phyloP scores from a whole-genome alignment of 2,329 filamentous ascomycete species.

The Aureobasidium sp. region DNA sequence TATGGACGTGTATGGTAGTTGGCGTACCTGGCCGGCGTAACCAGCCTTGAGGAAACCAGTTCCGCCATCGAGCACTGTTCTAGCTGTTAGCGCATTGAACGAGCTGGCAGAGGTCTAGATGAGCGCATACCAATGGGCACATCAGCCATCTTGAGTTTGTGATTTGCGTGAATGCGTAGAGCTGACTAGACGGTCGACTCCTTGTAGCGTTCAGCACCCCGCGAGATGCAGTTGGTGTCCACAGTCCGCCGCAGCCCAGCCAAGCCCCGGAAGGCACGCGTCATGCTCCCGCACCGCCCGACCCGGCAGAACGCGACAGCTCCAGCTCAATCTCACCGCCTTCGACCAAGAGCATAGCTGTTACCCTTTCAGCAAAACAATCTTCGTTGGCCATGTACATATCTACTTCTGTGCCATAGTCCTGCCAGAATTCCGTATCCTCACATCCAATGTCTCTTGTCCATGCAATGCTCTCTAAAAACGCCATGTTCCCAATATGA shows the following conservation, averaged over 20 bases:
- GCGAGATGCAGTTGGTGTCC: conserved; percentile 8
- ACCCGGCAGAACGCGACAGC: not conserved
- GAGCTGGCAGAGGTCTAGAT: conserved; percentile 12
- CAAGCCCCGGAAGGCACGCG: conserved; percentile 14
- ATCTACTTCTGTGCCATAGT: not conserved
- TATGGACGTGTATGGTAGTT: not conserved
- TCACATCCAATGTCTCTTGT: not conserved
- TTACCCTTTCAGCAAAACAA: not conserved
- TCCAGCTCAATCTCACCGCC: not conserved
- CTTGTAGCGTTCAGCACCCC: not conserved
- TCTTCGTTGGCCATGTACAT: not conserved
- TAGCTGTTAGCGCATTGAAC: conserved; percentile 18
- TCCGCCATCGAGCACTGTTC: conserved; percentile 92
- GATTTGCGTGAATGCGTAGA: not conserved
- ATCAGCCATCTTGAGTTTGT: conserved; percentile 37
- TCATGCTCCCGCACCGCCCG: not conserved
- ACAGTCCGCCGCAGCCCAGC: not conserved
- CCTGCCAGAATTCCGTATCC: not conserved
- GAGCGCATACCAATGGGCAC: conserved; percentile 40
- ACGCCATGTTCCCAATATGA: not conserved
- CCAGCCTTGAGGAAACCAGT: conserved; percentile 99
- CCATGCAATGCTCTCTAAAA: not conserved
- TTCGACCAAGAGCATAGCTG: not conserved
- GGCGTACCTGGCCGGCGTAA: conserved; percentile 76
- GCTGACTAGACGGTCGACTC: not conserved